Evolutionary conservation across 805 yeast genomes (phyloP).

Genomic region (Teunomyces cretensis): DNA sequence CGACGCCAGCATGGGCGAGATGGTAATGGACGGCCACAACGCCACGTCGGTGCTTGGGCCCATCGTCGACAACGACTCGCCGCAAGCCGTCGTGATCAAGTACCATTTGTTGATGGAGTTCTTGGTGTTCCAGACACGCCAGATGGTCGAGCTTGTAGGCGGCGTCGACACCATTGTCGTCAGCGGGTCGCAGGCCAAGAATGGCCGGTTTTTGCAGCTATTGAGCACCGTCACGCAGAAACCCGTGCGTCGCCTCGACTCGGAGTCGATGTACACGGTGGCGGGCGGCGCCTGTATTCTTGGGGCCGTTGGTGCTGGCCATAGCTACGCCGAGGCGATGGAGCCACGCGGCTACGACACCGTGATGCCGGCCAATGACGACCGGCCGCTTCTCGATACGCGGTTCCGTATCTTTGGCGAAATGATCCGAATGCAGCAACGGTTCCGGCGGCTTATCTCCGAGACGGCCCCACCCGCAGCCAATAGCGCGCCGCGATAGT

Average conservation of each 20-base stretch:
- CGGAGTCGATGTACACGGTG: slow-evolving; percentile 12
- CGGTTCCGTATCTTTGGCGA: too few relatives aligned
- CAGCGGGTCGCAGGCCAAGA: slow-evolving; percentile 56
- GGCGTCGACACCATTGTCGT: slow-evolving; percentile 35
- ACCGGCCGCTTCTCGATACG: too few relatives aligned
- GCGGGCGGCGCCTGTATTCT: slow-evolving; percentile 21
- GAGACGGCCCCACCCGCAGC: too few relatives aligned
- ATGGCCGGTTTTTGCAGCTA: slow-evolving; percentile 35
- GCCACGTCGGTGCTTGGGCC: slow-evolving; percentile 7
- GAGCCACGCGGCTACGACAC: too few relatives aligned
- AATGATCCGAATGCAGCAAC: too few relatives aligned
- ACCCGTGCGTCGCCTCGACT: background rate
- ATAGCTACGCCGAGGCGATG: too few relatives aligned
- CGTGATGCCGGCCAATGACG: too few relatives aligned
- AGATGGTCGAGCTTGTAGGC: slow-evolving; percentile 28
- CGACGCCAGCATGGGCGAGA: slow-evolving; percentile 49
- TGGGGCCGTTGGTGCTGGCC: too few relatives aligned
- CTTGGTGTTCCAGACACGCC: slow-evolving; percentile 49
- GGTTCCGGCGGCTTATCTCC: too few relatives aligned
- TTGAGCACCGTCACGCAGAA: slow-evolving; percentile 17
- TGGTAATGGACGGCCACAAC: slow-evolving; percentile 46
- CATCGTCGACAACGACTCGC: slow-evolving; percentile 25
- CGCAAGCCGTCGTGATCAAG: slow-evolving; percentile 35
- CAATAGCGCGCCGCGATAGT: too few relatives aligned
- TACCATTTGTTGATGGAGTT: slow-evolving; percentile 52